Base-by-base conservation (phyloP, 345 rosid species). In the Lepidium sativum region DNA sequence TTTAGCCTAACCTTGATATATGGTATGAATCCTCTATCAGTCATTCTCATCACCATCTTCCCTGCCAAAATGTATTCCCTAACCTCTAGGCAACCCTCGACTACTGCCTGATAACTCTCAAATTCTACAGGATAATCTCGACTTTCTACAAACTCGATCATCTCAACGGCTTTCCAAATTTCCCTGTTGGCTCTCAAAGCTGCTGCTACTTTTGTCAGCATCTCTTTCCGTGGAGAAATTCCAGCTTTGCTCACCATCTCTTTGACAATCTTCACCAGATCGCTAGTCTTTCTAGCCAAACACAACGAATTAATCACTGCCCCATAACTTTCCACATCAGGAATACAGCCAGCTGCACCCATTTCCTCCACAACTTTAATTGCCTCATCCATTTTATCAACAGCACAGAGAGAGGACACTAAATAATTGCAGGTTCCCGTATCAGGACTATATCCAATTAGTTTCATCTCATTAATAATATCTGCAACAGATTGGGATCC, bases 1-100 rank as follows among this genome's bases (percentile, higher is more conserved):
- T 84, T 88, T 51, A 77, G 90, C 81, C 98, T 81, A 37, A 78
- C 79, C 71, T 66, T 80, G 27, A 88, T 80, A 75, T 80, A 83
- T 21, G 98, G 98, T 77, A 91, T 82, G 67, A 84, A 91, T 62
- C 89, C 90, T 67, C 67, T 88, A 41, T 75, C 83, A 9, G 96
- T 78, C 98, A 91, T 91, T 60, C 62, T 59, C 83, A 81, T 78
- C 47, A 72, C 90, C 40, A 74, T 70, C 72, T 86, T 91, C 41
- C 74, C 98, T 13, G 96, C 98, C 79, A 88, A 75, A 71, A 88
- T 39, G 69, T 77, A 83, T 47, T 89, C 86, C 41, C 63, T 41
- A 58, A 86, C 65, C 76, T 85, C 88, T 12, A 89, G 55, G 59
- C 98, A 92, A 44, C 95, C 86, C 43, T 84, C 96, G 6, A 80